Conservation (phyloP, 2,329 filamentous ascomycete genomes). For the Cladosporium sp. region DNA sequence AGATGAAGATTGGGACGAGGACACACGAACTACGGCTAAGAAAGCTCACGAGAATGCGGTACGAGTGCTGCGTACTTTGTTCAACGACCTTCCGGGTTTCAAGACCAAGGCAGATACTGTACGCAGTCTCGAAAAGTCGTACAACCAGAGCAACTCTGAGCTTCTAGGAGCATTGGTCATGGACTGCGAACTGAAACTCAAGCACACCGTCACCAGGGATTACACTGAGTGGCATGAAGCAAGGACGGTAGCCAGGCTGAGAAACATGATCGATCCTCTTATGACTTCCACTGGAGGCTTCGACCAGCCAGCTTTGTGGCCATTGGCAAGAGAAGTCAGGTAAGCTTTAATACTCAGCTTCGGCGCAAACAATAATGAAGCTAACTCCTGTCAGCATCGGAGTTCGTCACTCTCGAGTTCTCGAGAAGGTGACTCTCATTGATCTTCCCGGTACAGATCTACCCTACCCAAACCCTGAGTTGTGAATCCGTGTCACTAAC, state of each 20-base stretch:
- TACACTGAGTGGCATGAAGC: conserved; percentile 16
- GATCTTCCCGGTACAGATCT: conserved; percentile 21
- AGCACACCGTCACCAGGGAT: not conserved
- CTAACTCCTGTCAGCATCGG: no score
- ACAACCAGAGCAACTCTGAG: not conserved
- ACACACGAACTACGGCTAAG: conserved; percentile 8
- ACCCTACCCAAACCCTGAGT: not conserved
- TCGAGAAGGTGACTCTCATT: conserved; percentile 19
- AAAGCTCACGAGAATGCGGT: conserved; percentile 12
- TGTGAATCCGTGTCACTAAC: not conserved
- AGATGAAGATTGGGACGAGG: conserved; percentile 17
- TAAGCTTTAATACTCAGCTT: not conserved
- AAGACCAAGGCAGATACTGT: not conserved
- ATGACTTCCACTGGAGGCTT: conserved; percentile 8
- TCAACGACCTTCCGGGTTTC: conserved; percentile 13
- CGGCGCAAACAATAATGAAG: not conserved
- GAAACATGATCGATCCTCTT: conserved; percentile 17
- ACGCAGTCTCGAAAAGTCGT: not conserved
- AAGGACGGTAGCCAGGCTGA: conserved; percentile 13
- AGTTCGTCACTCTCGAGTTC: conserved; percentile 16
- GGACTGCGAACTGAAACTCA: not conserved
- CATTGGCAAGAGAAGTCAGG: conserved; percentile 21
- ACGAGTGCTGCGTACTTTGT: conserved; percentile 16
- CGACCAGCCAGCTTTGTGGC: conserved; percentile 20
- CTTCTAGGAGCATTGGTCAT: conserved; percentile 2